Conservation (phyloP, 2,329 filamentous ascomycete genomes). For the Hypoxylon sp. region DNA sequence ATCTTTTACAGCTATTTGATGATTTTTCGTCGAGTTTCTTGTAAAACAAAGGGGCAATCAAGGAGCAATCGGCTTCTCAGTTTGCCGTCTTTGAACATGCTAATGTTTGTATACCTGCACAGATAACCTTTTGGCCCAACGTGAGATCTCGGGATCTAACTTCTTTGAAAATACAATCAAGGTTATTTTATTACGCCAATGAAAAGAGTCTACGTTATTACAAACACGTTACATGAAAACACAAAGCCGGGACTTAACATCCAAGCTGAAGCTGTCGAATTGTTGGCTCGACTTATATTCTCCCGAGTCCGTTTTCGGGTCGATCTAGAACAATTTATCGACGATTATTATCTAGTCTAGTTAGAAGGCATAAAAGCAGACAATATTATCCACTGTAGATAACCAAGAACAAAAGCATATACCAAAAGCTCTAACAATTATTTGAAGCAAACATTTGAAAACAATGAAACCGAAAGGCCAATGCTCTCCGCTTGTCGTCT, state of each 20-base stretch:
- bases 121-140: neutral
- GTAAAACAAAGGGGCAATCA: neutral
- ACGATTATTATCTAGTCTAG: neutral
- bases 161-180: neutral
- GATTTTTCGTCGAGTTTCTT: neutral
- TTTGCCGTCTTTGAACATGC: neutral
- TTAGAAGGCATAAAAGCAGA: neutral
- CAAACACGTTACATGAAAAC: neutral
- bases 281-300: neutral
- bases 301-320: constrained; percentile 11
- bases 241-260: neutral
- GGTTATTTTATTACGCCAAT: neutral
- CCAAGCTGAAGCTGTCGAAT: neutral
- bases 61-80: neutral
- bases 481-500: constrained; percentile 8
- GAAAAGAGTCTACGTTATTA: neutral
- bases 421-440: neutral
- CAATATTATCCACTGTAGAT: neutral
- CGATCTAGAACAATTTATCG: constrained; percentile 8
- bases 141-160: neutral
- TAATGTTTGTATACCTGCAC: neutral
- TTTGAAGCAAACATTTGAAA: constrained; percentile 7
- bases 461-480: constrained; percentile 8
- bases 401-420: neutral
- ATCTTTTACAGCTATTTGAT: neutral